These are phyloP conservation scores for Tylopilus rubrobrunneus DNA, from an alignment of 768 basidiomycete species.

Conservation along the genomic window DNA sequence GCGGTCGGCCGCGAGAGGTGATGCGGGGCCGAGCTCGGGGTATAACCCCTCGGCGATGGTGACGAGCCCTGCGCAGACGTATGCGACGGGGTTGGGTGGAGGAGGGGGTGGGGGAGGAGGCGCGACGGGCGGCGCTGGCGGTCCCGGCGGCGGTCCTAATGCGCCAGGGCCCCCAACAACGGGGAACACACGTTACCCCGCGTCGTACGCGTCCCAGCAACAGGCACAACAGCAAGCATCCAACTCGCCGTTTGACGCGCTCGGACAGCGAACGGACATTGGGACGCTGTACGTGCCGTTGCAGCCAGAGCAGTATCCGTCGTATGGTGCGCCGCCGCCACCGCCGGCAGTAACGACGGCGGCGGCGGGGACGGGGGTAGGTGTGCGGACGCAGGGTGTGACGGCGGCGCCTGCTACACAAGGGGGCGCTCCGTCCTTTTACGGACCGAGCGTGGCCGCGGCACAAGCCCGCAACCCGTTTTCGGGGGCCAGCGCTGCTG, in stretches of 20 bases:
- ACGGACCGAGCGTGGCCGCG: constrained; percentile 57
- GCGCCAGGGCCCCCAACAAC: neutral
- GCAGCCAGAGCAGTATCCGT: constrained; percentile 75
- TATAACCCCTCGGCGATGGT: constrained; percentile 53
- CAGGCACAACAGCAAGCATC: constrained; percentile 30
- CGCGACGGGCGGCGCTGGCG: neutral
- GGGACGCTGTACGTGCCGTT: constrained; percentile 73
- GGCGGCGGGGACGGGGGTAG: constrained; percentile 14
- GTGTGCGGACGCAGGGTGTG: constrained; percentile 39
- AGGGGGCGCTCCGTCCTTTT: constrained; percentile 50
- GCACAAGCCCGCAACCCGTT: constrained; percentile 40
- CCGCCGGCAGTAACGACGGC: neutral
- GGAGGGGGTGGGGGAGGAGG: neutral
- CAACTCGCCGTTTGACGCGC: constrained; percentile 51
- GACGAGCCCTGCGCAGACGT: constrained; percentile 74
- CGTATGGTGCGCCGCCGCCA: constrained; percentile 39
- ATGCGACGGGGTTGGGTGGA: constrained; percentile 38
- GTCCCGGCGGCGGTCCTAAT: neutral
- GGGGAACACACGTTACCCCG: constrained; percentile 48
- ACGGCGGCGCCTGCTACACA: constrained; percentile 24
- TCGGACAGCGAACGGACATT: constrained; percentile 62
- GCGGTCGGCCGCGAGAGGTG: constrained; percentile 56
- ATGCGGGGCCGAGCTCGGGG: constrained; percentile 36
- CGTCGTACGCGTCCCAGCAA: constrained; percentile 48
- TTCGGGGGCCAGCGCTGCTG: constrained; percentile 26